Evolutionary conservation across 805 yeast species (phyloP), one percentile per base, ranked within the genome.

Genomic region (Jamesozyma rosinii): DNA sequence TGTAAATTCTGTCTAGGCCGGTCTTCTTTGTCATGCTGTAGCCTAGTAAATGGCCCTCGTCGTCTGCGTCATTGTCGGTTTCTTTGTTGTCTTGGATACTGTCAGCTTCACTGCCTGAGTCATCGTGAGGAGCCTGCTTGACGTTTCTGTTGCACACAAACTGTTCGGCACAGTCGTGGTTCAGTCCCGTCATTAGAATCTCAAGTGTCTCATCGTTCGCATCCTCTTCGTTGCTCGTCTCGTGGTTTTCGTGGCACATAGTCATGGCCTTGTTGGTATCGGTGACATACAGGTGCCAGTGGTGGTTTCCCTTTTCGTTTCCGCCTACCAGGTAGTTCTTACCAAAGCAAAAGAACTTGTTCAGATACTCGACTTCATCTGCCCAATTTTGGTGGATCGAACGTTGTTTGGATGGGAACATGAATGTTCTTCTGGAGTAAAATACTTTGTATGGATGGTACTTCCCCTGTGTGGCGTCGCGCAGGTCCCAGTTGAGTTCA

Each of bases 341-440:
- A 1, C 88, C 83, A 40, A 71, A 63, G 26, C 66, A 58, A 59
- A 90, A 90, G 57, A 70, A 76, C 43, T 70, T 61, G 66, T 85
- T 78, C 58, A 90, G 74, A 55, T 75, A 77, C 17, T 65, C 64
- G 17, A 88, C 82, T 60, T 90, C 98, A 58, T 76, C 78, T 33
- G 73, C 69, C 98, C 98, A 90, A 54, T 78, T 79, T 45, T 75
- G 75, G 63, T 90, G 97, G 40, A 94, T 80, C 45, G 78, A 77
- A 38, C 73, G 69, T 66, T 90, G 98, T 56, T 74, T 79, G 35
- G 79, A 77, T 9, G 97, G 98, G 63, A 88, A 90, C 90, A 90
- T 81, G 65, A 89, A 89, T 31, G 87, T 75, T 62, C 95, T 78
- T 61, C 97, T 77, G 4, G 97, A 87, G 65, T 92, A 90, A 55